Conservation (phyloP, 257 asterid genomes). For the Solanum chilense region DNA sequence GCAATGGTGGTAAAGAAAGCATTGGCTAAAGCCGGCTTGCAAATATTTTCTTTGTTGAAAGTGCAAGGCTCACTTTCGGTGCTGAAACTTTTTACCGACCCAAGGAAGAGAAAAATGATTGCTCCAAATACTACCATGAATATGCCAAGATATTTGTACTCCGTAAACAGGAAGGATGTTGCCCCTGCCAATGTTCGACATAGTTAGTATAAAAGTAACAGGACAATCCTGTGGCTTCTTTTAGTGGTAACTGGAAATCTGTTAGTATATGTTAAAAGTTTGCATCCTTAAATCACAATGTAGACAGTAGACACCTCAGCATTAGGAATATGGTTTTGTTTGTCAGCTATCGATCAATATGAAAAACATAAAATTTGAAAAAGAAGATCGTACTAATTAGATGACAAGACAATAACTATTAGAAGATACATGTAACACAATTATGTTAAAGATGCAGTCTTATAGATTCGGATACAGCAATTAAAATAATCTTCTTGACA, state of each 20-base stretch:
- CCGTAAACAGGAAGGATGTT: conserved; percentile 42
- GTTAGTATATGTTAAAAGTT: neutral
- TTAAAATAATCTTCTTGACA: neutral
- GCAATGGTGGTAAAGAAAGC: conserved; percentile 35
- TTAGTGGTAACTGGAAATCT: neutral
- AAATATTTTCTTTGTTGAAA: conserved; percentile 18
- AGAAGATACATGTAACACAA: neutral
- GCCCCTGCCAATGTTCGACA: conserved; percentile 18
- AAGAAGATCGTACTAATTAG: neutral
- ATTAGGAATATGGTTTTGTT: neutral
- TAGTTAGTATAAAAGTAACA: neutral
- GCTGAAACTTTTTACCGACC: conserved; percentile 42
- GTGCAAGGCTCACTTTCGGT: conserved; percentile 36
- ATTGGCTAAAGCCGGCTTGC: conserved; percentile 45
- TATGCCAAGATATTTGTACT: conserved; percentile 36
- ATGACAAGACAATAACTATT: neutral
- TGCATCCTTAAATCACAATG: neutral
- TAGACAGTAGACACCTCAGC: neutral
- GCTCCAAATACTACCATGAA: conserved; percentile 40
- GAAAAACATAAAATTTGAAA: neutral
- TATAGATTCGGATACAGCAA: neutral
- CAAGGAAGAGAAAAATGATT: conserved; percentile 39
- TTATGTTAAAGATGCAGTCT: neutral
- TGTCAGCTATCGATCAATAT: neutral
- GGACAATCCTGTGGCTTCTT: neutral